Evolutionary conservation across 495 filamentous ascomycete species (phyloP), one percentile per base, ranked within the genome.

Genomic region (Lasiosphaeris hirsuta): DNA sequence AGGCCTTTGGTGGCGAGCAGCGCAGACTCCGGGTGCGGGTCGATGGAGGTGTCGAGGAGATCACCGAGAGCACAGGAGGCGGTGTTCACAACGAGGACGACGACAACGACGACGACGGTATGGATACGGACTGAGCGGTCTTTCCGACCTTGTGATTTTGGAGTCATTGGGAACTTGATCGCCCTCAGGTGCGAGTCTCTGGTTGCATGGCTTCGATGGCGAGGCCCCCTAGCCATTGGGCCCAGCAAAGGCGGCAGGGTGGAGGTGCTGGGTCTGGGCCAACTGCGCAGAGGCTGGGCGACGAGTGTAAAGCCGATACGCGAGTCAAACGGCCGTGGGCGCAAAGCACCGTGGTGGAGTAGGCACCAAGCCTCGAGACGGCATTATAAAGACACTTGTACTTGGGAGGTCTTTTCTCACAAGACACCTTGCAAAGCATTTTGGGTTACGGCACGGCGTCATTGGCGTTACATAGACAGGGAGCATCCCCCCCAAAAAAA

Each of bases 91-190:
- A 53, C 15, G 68, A 61, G n/a, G 75, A 77, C 49, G 66, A 67
- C 45, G 78, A 74, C 45, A 66, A 69, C 37, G 76, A 76, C 46
- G 75, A 76, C 56, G 64, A 67, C 58, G 78, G 71, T 15, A 89
- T 90, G 86, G 85, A 89, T 67, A 75, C 86, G 68, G 87, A 90
- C 68, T 88, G 78, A 83, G 65, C 62, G 8, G 37, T 30, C 23
- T 30, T 13, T 10, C 4, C 14, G 19, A 13, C 62, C 55, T 43
- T 51, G 46, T 38, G 2, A 17, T 51, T 36, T 17, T 40, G 14
- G 30, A 38, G 39, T 41, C 23, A 35, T 30, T 10, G 18, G 34
- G 40, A 15, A 34, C 37, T 13, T n/a, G 38, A 4, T 36, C 17
- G 8, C 33, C 33, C 8, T 49, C 14, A 10, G 17, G 10, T n/a